phyloP scores from a whole-genome alignment of 345 rosid species.

The Moringa oleifera region DNA sequence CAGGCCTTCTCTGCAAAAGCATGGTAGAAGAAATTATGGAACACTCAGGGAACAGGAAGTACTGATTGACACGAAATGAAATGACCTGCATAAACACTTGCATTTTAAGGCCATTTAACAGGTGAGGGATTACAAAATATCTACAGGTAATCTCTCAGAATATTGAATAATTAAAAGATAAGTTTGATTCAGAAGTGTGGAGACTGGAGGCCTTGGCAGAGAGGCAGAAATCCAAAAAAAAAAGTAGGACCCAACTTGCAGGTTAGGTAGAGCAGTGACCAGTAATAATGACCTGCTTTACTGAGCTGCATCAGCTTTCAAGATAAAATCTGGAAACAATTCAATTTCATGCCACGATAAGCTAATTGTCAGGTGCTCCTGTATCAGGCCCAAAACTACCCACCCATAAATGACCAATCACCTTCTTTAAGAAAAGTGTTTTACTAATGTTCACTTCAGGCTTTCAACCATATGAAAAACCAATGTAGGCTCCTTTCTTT shows the following conservation, averaged over 20 bases:
- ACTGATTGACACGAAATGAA: background rate
- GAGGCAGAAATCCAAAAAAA: background rate
- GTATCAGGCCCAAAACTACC: background rate
- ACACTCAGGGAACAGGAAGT: background rate
- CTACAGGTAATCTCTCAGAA: too few species aligned
- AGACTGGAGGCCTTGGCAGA: background rate
- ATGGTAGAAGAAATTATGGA: too few species aligned
- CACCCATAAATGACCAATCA: background rate
- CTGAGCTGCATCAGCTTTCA: conserved; percentile 10
- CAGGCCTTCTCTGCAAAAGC: background rate
- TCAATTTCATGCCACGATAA: conserved; percentile 7
- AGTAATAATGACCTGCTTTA: background rate
- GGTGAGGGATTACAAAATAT: too few species aligned
- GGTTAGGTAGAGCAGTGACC: background rate
- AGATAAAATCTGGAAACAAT: conserved; percentile 1
- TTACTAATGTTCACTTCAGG: background rate
- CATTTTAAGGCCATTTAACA: too few species aligned
- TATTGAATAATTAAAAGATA: too few species aligned
- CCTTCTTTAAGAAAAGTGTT: background rate
- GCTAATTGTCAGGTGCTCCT: conserved; percentile 1
- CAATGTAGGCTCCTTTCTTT: background rate
- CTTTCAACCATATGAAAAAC: background rate
- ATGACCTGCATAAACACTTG: background rate
- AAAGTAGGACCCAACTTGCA: conserved; percentile 5
- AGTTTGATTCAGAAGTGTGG: background rate